Evolutionary conservation across 176 grass and related monocot genomes (phyloP).

Genomic region (Carex littledalei): DNA sequence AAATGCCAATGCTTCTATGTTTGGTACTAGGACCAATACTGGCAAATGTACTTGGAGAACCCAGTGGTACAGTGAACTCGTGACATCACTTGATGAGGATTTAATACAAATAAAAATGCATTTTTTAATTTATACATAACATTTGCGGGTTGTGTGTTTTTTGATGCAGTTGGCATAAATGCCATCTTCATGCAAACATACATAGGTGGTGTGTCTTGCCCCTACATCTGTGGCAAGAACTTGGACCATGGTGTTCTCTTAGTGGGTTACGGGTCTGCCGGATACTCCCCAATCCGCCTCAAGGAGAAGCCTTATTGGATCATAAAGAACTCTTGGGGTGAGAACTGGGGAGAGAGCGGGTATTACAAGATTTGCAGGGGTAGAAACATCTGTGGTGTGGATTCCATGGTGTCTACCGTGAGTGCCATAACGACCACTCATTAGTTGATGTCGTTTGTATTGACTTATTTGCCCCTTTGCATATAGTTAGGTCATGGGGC

Average conservation of each 20-base stretch:
- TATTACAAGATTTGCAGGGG: conserved; percentile 90
- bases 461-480: conserved; percentile 17
- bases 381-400: conserved; percentile 46
- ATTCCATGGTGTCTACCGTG: conserved; percentile 74
- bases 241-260: conserved; percentile 83
- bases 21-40: not conserved
- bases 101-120: not conserved
- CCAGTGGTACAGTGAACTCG: not conserved
- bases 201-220: conserved; percentile 79
- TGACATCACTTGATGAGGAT: not conserved
- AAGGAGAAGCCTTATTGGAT: conserved; percentile 94
- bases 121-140: not conserved
- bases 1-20: not conserved
- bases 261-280: conserved; percentile 66
- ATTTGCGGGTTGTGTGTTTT: not conserved
- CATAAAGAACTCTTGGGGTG: conserved; percentile 93
- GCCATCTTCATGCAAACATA: conserved; percentile 86
- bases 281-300: conserved; percentile 61
- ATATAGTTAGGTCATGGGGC: not conserved
- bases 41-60: not conserved
- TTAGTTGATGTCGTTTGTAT: conserved; percentile 13
- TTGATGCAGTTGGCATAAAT: conserved; percentile 70
- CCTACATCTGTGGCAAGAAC: conserved; percentile 70
- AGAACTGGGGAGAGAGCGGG: conserved; percentile 70
- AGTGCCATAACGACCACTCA: conserved; percentile 44